Percentiles rank a stretch among this genome's conserved stretches.
Evolutionary conservation across 2,329 filamentous ascomycete species (phyloP).

Genomic region (Monosporascus sp.): DNA sequence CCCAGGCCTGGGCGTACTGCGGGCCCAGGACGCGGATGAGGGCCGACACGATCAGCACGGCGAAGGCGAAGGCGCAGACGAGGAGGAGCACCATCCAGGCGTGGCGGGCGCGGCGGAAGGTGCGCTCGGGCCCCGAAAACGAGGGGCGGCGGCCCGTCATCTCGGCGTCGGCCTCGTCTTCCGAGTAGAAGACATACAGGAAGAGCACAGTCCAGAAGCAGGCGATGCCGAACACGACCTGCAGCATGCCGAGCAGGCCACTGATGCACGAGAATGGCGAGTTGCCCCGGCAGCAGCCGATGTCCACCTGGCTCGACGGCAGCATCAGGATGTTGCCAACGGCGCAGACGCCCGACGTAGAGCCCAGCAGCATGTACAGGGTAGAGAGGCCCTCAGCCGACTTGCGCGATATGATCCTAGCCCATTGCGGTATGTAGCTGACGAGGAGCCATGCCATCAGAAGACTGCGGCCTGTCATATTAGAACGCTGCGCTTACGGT

Average conservation of each 20-base stretch:
- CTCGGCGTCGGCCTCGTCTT: constrained; percentile 23
- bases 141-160: constrained; percentile 17
- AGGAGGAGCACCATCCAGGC: constrained; percentile 17
- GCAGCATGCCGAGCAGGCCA: constrained; percentile 14
- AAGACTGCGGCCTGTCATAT: not conserved
- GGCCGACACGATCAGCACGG: constrained; percentile 11
- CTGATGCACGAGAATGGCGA: constrained; percentile 13
- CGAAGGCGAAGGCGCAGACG: constrained; percentile 11
- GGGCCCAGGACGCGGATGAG: constrained; percentile 9
- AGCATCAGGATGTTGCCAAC: constrained; percentile 11
- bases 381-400: constrained; percentile 2
- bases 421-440: constrained; percentile 3
- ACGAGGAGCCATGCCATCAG: constrained; percentile 2
- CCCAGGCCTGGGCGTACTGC: constrained; percentile 13
- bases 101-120: constrained; percentile 19
- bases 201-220: constrained; percentile 17
- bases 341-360: constrained; percentile 2
- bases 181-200: constrained; percentile 20
- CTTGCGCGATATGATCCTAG: constrained; percentile 1
- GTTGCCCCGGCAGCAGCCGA: constrained; percentile 14
- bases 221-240: constrained; percentile 15
- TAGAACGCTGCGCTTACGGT: not conserved
- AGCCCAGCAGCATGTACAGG: constrained; percentile 2
- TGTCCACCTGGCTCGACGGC: constrained; percentile 15
- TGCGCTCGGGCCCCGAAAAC: constrained; percentile 19